Evolutionary conservation across 768 basidiomycete genomes (phyloP).

Genomic region (Infundibulicybe gibba): DNA sequence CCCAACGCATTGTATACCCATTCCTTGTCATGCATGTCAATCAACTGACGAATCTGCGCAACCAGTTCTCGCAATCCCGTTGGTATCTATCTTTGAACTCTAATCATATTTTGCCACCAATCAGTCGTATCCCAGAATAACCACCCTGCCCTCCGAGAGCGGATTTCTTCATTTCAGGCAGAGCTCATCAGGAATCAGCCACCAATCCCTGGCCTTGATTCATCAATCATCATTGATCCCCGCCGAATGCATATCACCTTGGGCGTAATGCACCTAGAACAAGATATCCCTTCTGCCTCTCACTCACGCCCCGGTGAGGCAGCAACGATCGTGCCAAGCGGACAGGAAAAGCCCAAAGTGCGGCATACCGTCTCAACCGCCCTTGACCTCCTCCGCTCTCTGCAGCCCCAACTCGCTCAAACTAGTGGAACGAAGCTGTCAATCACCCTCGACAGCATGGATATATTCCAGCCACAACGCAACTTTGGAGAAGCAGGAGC

Average conservation of each 20-base stretch:
- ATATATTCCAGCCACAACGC: conserved; percentile 34
- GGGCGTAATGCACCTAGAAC: conserved; percentile 63
- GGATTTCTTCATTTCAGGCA: conserved; percentile 33
- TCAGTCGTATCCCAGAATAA: conserved; percentile 28
- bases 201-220: conserved; percentile 51
- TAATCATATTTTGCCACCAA: neutral
- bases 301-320: no score
- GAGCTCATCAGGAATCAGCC: conserved; percentile 36
- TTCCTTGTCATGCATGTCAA: neutral
- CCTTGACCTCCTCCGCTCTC: conserved; percentile 37
- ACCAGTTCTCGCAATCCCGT: conserved; percentile 28
- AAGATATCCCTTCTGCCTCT: neutral
- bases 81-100: no score
- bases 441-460: conserved; percentile 41
- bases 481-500: conserved; percentile 16
- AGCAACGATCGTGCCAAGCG: conserved; percentile 2
- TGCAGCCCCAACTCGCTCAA: conserved; percentile 37
- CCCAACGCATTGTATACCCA: conserved; percentile 28
- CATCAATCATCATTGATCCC: conserved; percentile 53
- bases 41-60: neutral
- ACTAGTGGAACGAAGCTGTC: conserved; percentile 26
- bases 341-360: neutral
- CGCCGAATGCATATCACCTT: conserved; percentile 68
- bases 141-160: conserved; percentile 31
- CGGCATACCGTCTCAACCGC: conserved; percentile 34